Conservation (phyloP, 2,329 filamentous ascomycete species). For the Ophiostoma montium region DNA sequence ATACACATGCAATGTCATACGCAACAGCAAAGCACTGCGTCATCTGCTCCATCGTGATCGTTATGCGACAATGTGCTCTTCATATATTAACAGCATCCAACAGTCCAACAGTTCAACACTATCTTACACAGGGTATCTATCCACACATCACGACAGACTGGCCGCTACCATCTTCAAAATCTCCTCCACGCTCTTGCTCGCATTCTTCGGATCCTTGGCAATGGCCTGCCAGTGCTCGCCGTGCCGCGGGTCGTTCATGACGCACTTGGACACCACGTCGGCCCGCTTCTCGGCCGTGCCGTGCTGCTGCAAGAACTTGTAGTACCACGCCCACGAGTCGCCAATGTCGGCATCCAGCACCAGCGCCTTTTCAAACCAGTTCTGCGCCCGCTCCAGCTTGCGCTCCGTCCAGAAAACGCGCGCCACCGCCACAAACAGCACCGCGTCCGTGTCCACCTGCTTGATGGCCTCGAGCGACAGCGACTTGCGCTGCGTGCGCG, state of each 20-base stretch:
- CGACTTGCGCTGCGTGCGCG: constrained; percentile 82
- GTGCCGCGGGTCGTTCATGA: constrained; percentile 74
- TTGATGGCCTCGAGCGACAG: constrained; percentile 89
- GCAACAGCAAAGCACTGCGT: background rate
- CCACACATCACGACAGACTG: constrained; percentile 14
- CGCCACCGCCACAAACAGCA: constrained; percentile 80
- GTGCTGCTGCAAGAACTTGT: constrained; percentile 82
- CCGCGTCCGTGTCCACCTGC: constrained; percentile 84
- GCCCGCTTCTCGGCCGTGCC: constrained; percentile 84
- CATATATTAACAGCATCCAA: too few species aligned
- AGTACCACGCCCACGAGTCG: constrained; percentile 97
- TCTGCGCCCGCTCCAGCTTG: constrained; percentile 82
- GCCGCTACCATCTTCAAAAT: constrained; percentile 66
- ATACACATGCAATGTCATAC: background rate
- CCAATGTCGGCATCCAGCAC: constrained; percentile 74
- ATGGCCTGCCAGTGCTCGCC: constrained; percentile 84
- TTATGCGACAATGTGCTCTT: background rate
- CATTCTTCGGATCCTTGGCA: constrained; percentile 75
- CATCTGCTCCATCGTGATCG: background rate
- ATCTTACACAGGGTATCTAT: constrained; percentile 6
- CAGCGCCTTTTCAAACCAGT: constrained; percentile 95
- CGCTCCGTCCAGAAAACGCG: constrained; percentile 94
- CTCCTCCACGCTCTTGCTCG: constrained; percentile 60
- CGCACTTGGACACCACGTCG: constrained; percentile 71
- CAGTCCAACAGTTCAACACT: background rate